Evolutionary conservation across 2,329 filamentous ascomycete species (phyloP).

Genomic region (Aaosphaeria pasadenensis): DNA sequence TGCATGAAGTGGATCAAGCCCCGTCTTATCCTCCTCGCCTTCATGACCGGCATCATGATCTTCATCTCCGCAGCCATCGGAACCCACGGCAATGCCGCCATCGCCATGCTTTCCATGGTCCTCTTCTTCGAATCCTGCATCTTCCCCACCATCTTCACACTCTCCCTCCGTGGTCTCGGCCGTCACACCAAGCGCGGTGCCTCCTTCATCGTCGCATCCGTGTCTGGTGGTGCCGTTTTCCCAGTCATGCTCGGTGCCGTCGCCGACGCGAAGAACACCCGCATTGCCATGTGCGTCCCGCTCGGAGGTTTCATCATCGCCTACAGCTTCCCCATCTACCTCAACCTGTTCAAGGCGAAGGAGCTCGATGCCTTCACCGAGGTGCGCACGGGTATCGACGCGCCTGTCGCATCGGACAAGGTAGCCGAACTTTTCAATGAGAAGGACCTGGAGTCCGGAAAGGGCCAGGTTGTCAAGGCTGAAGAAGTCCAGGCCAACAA

Average conservation of each 20-base stretch:
- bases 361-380: slow-evolving; percentile 23
- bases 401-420: background rate
- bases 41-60: slow-evolving; percentile 11
- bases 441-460: slow-evolving; percentile 9
- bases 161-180: slow-evolving; percentile 22
- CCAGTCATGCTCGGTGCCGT: slow-evolving; percentile 26
- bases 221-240: slow-evolving; percentile 23
- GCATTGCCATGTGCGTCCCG: slow-evolving; percentile 26
- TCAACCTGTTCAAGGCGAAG: slow-evolving; percentile 25
- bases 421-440: slow-evolving; percentile 5
- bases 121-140: slow-evolving; percentile 27
- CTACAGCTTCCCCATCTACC: slow-evolving; percentile 24
- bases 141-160: slow-evolving; percentile 30
- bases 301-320: slow-evolving; percentile 24
- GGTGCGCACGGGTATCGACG: slow-evolving; percentile 11
- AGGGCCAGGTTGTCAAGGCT: slow-evolving; percentile 7
- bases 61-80: slow-evolving; percentile 10
- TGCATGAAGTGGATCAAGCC: slow-evolving; percentile 41
- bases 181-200: slow-evolving; percentile 26
- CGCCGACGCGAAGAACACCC: slow-evolving; percentile 17
- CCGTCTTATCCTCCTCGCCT: slow-evolving; percentile 30
- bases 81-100: slow-evolving; percentile 6
- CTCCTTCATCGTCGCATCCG: slow-evolving; percentile 20
- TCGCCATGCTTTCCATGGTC: slow-evolving; percentile 24
- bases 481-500: background rate